Base-by-base conservation (phyloP, 2,329 filamentous ascomycete species). In the Endoconidiophora polonica region DNA sequence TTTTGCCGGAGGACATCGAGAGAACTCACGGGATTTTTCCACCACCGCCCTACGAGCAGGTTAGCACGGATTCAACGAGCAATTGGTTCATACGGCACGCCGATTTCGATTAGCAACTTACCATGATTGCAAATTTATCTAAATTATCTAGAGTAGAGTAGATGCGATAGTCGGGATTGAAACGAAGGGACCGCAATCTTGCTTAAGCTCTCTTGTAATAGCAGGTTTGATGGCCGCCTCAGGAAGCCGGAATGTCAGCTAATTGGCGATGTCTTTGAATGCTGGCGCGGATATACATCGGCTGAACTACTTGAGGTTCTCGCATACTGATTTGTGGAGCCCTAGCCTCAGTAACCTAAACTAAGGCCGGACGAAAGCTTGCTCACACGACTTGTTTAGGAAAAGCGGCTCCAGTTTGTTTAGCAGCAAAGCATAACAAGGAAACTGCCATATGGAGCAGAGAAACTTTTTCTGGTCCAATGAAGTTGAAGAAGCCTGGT, bases 21-120 rank as follows among this genome's bases (percentile, higher is more conserved):
- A 24, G 33, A 45, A 53, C 51, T 53, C 40, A 53, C 51, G 44
- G 51, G 38, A 53, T 45, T 48, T 53, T 53, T 52, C 50, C 50
- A 44, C 50, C 50, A 33, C 29, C n/a, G 18, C 44, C 44, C 44
- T 46, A 46, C 10, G 22, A 46, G 23, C 14, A 12, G 12, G 33
- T 46, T 46, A 46, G n/a, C 23, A 46, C 16, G 9, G 12, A 33
- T 33, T 33, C 3, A 12, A 9, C 12, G 29, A 10, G 29, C 29
- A 33, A 18, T 18, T 18, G 16, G 16, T 18, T 18, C 16, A 18
- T 18, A 18, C 16, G 16, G 16, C 16, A 18, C 16, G 16, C 16
- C 16, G 16, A 18, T 18, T 33, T 33, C 7, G 12, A 33, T 33
- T 12, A 33, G 12, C 29, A 5, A 33, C 29, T 33, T 33, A 33